Percentiles rank a stretch among this genome's conserved stretches.
Conservation (phyloP, 1,139 yeast species). For the Kodamaea plutei region DNA sequence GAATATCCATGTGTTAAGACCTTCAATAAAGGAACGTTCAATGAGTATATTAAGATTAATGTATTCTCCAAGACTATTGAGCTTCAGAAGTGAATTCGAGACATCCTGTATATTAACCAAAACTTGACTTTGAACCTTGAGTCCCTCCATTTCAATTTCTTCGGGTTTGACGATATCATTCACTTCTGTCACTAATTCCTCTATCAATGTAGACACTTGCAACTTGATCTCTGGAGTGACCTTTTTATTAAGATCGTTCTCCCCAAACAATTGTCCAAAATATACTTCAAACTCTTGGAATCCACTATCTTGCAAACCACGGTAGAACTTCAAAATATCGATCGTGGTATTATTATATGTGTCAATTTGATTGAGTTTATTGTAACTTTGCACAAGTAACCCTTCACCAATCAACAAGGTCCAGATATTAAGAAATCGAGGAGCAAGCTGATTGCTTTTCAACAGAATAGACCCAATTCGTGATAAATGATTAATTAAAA, state of each 20-base stretch:
- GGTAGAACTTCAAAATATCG: conserved; percentile 24
- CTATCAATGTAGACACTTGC: conserved; percentile 23
- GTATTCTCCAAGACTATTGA: conserved; percentile 26
- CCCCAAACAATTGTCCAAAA: conserved; percentile 3
- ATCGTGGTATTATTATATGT: conserved; percentile 25
- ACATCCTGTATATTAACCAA: conserved; percentile 15
- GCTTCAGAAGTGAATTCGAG: conserved; percentile 21
- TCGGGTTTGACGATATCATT: conserved; percentile 11
- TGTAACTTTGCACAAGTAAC: conserved; percentile 22
- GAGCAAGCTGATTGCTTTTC: conserved; percentile 14
- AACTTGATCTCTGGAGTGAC: conserved; percentile 23
- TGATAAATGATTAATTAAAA: conserved; percentile 4
- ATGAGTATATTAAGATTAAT: conserved; percentile 12
- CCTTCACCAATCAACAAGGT: conserved; percentile 18
- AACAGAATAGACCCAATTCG: conserved; percentile 13
- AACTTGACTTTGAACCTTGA: conserved; percentile 16
- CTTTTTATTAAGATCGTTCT: no score
- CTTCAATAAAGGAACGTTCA: conserved; percentile 11
- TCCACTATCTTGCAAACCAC: conserved; percentile 10
- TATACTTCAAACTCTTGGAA: conserved; percentile 15
- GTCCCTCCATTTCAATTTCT: conserved; percentile 11
- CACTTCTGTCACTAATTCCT: conserved; percentile 21
- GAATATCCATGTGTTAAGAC: conserved; percentile 17
- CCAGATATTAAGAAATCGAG: conserved; percentile 31
- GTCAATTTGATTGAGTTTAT: conserved; percentile 21